Percentiles rank a stretch among this genome's conserved stretches.
Conservation (phyloP, 2,329 filamentous ascomycete genomes). For the Aspergillus brunneoviolaceus region DNA sequence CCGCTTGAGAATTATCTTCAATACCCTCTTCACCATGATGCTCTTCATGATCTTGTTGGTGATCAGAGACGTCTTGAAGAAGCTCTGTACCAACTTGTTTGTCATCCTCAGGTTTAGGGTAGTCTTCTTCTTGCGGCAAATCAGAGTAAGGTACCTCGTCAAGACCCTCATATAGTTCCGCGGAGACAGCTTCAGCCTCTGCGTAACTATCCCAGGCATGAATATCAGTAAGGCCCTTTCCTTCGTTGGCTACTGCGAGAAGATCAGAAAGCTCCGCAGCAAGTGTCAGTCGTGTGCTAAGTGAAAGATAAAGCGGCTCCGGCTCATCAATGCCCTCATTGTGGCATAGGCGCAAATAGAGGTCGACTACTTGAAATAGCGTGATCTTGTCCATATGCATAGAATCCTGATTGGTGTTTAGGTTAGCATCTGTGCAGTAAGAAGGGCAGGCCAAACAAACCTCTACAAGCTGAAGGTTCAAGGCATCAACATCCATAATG, state of each 20-base stretch:
- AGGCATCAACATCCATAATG: constrained; percentile 54
- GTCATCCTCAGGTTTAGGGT: constrained; percentile 17
- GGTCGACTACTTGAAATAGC: constrained; percentile 57
- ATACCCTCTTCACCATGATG: background rate
- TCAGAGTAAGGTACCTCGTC: constrained; percentile 18
- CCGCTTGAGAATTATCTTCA: background rate
- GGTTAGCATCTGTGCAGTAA: constrained; percentile 24
- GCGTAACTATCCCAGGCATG: constrained; percentile 49
- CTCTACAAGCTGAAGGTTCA: constrained; percentile 59
- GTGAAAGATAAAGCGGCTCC: constrained; percentile 58
- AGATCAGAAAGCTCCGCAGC: constrained; percentile 54
- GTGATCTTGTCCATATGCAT: constrained; percentile 49
- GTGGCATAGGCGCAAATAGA: constrained; percentile 58
- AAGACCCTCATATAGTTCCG: constrained; percentile 14
- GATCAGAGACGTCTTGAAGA: background rate
- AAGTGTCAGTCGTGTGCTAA: constrained; percentile 57
- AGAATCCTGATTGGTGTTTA: constrained; percentile 46
- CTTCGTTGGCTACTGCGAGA: constrained; percentile 53
- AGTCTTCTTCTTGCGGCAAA: constrained; percentile 15
- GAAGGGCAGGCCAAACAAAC: constrained; percentile 41
- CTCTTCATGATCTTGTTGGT: background rate
- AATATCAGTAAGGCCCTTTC: constrained; percentile 57
- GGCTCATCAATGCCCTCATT: constrained; percentile 58
- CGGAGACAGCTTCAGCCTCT: constrained; percentile 41
- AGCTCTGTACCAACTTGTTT: constrained; percentile 13